Evolutionary conservation across 2,329 filamentous ascomycete species (phyloP).

Genomic region (Colletotrichum sp.): DNA sequence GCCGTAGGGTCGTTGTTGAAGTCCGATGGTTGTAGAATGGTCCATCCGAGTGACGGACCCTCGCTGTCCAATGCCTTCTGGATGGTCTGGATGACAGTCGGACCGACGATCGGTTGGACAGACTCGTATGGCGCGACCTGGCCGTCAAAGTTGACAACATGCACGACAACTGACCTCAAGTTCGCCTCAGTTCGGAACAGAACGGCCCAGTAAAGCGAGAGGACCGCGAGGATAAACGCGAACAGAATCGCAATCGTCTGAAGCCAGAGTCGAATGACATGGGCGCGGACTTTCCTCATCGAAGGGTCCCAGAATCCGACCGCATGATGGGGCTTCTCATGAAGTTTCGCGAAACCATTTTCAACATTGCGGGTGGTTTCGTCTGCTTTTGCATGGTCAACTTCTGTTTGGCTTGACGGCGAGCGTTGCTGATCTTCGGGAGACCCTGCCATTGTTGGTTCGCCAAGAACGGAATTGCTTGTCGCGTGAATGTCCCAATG

Average conservation of each 20-base stretch:
- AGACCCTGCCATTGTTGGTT: background rate
- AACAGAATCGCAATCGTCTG: constrained; percentile 47
- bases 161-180: constrained; percentile 52
- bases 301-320: constrained; percentile 52
- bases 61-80: constrained; percentile 44
- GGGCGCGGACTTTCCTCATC: constrained; percentile 29
- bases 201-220: constrained; percentile 68
- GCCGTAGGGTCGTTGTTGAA: constrained; percentile 61
- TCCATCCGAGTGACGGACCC: constrained; percentile 53
- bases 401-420: background rate
- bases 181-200: constrained; percentile 57
- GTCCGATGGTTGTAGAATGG: constrained; percentile 48
- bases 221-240: constrained; percentile 57
- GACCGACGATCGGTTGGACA: constrained; percentile 60
- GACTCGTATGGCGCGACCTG: constrained; percentile 55
- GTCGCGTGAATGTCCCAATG: background rate
- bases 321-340: constrained; percentile 27
- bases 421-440: background rate
- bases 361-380: background rate
- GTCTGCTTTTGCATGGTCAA: background rate
- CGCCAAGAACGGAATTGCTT: background rate
- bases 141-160: constrained; percentile 69
- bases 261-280: constrained; percentile 30
- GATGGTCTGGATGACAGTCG: constrained; percentile 51
- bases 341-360: background rate